Base-by-base conservation (phyloP, 1,284 basidiomycete genomes). In the Irpex lacteus region DNA sequence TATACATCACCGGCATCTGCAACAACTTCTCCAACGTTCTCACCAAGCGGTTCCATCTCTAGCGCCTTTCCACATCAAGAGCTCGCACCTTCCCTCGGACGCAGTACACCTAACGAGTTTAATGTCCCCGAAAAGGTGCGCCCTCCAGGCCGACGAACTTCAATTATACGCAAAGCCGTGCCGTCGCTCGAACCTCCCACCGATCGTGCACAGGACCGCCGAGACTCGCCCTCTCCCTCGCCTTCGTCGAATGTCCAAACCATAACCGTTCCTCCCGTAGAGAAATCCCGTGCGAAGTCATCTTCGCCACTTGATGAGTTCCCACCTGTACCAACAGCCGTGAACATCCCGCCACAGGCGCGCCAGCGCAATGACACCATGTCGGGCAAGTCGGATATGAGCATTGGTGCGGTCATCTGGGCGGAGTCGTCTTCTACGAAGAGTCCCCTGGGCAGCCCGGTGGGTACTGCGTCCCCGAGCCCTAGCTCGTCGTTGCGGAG, bases 81-180 rank as follows among this genome's bases (percentile, higher is more conserved):
- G 50, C 19, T 52, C 7, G 19, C 13, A 52, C 18, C 50, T 52
- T 52, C 50, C 18, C 50, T 52, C 50, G 19, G 50, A 19, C n/a
- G 50, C 50, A 18, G 13, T 52, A 21, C 50, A 19, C 50, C 50
- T n/a, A 52, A 18, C 18, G 50, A 52, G 26, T 18, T 11, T 26
- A 15, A 26, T 34, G 32, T 36, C 9, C 19, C 34, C 34, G 54
- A 56, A 34, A 56, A 56, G 7, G 26, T 36, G 32, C 54, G 54
- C 26, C 11, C 62, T 34, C 56, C 63, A 13, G 26, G 61, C 8
- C 69, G 70, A n/a, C 68, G 67, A n/a, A 56, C 63, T n/a, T 70
- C 70, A 15, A 62, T 68, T 58, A 62, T 58, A 9, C 70, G 72
- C 36, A 72, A 72, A 60, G 71, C 72, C 32, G 71, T 72, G 13